These are phyloP conservation scores for Penicillium alfredii DNA, from an alignment of 495 filamentous ascomycete genomes.

Conservation along the genomic window DNA sequence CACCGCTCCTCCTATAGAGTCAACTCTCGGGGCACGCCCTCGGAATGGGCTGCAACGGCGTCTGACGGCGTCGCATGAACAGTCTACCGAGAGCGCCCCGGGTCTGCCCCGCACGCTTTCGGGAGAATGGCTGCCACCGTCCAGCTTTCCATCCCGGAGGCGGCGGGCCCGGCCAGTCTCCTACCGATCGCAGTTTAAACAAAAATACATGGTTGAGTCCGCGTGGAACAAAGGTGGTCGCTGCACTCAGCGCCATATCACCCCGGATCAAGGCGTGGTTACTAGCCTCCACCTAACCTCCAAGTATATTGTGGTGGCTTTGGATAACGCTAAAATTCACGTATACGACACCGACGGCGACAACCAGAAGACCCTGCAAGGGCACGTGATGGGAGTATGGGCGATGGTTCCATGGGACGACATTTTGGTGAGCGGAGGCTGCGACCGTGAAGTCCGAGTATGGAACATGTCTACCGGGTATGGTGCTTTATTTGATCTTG, in stretches of 20 bases:
- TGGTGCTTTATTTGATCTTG: conserved; percentile 17
- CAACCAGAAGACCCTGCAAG: conserved; percentile 80
- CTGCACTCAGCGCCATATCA: conserved; percentile 75
- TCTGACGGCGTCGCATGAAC: conserved; percentile 22
- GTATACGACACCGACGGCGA: conserved; percentile 91
- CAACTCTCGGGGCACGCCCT: conserved; percentile 14
- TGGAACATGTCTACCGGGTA: conserved; percentile 98
- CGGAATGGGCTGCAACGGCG: conserved; percentile 22
- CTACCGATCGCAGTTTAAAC: conserved; percentile 95
- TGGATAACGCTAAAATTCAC: conserved; percentile 98
- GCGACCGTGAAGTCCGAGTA: conserved; percentile 92
- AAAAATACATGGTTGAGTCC: conserved; percentile 92
- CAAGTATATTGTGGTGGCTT: conserved; percentile 93
- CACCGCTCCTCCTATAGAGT: conserved; percentile 22
- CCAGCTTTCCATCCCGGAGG: conserved; percentile 26
- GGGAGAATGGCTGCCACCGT: conserved; percentile 31
- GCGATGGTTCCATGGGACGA: conserved; percentile 99
- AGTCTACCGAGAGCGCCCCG: conserved; percentile 24
- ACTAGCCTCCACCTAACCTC: conserved; percentile 90
- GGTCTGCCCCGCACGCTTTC: conserved; percentile 31
- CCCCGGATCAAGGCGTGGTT: conserved; percentile 92
- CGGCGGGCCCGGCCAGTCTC: conserved; percentile 50
- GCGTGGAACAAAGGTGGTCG: conserved; percentile 89
- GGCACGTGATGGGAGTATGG: conserved; percentile 99
- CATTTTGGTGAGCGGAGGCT: conserved; percentile 90